These are phyloP conservation scores for Penicillium pancosmium DNA, from an alignment of 495 filamentous ascomycete genomes.

Conservation along the genomic window DNA sequence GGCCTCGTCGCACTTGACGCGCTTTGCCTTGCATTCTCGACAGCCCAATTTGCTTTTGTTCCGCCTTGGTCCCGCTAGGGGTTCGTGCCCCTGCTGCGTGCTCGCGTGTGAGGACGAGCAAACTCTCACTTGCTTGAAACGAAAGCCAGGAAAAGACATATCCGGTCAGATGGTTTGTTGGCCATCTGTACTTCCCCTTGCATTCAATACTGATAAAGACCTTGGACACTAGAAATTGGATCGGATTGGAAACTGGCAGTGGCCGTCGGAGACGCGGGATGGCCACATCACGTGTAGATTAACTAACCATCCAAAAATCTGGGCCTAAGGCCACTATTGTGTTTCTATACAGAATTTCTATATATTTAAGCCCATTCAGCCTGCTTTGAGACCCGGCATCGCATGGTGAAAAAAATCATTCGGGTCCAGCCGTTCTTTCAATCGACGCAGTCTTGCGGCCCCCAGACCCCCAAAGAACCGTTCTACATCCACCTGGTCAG, in stretches of 20 bases:
- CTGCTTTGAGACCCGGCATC: slow-evolving; percentile 11
- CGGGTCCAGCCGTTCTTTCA: slow-evolving; percentile 13
- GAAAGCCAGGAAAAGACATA: slow-evolving; percentile 15
- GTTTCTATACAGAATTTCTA: background rate
- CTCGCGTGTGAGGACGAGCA: slow-evolving; percentile 12
- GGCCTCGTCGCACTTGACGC: slow-evolving; percentile 67
- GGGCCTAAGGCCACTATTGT: background rate
- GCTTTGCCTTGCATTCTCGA: slow-evolving; percentile 25
- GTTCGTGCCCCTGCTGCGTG: slow-evolving; percentile 16
- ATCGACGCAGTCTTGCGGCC: slow-evolving; percentile 6
- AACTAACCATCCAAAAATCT: background rate
- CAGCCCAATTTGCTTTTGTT: slow-evolving; percentile 21
- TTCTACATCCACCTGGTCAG: slow-evolving; percentile 12
- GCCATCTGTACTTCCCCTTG: background rate
- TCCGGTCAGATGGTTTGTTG: background rate
- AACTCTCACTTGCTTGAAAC: slow-evolving; percentile 15
- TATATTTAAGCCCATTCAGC: slow-evolving; percentile 7
- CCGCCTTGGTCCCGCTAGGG: slow-evolving; percentile 11
- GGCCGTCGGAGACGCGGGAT: background rate
- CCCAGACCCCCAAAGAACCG: slow-evolving; percentile 5
- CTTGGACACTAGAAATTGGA: background rate
- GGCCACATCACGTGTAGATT: background rate
- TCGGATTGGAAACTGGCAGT: background rate
- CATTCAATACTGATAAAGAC: background rate
- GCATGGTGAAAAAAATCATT: slow-evolving; percentile 14